Percentiles rank a stretch among this genome's conserved stretches.
These are phyloP conservation scores for Xylariales sp. DNA, from an alignment of 2,329 filamentous ascomycete species.

Conservation along the genomic window DNA sequence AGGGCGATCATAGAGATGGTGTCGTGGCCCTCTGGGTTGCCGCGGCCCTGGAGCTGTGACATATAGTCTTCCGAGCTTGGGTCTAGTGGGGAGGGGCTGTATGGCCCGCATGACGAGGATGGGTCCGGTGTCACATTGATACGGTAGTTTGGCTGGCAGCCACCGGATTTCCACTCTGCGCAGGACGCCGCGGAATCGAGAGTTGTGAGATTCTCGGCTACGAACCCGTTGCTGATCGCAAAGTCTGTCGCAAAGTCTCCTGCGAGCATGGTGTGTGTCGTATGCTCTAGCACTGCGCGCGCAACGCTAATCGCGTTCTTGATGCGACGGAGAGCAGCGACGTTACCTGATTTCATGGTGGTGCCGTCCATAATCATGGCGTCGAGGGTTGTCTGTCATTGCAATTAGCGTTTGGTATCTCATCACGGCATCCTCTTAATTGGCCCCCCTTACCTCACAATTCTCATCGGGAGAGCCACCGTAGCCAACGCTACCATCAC, in stretches of 20 bases:
- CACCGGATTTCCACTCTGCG: constrained; percentile 54
- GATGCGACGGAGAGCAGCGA: constrained; percentile 62
- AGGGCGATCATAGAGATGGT: constrained; percentile 66
- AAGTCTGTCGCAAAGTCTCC: constrained; percentile 66
- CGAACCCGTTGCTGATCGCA: constrained; percentile 63
- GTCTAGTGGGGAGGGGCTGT: constrained; percentile 50
- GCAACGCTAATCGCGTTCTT: constrained; percentile 63
- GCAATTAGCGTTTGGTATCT: constrained; percentile 2
- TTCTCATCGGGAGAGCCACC: constrained; percentile 66
- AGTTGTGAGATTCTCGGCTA: constrained; percentile 57
- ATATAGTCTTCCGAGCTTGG: constrained; percentile 37
- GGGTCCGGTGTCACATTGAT: constrained; percentile 60
- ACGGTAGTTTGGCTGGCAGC: constrained; percentile 65
- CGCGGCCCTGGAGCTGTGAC: constrained; percentile 32
- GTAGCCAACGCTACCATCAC: constrained; percentile 66
- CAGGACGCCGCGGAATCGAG: constrained; percentile 55
- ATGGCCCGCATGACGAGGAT: constrained; percentile 59
- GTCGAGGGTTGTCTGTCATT: constrained; percentile 62
- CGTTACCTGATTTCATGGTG: constrained; percentile 65
- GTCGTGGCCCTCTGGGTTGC: constrained; percentile 55
- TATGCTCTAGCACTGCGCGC: constrained; percentile 62
- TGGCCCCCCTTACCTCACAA: constrained; percentile 56
- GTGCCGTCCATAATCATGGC: constrained; percentile 69
- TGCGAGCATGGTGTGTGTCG: constrained; percentile 62
- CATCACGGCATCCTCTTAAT: background rate